Evolutionary conservation across 2,329 filamentous ascomycete genomes (phyloP).

Genomic region (Stromatinia cepivora): DNA sequence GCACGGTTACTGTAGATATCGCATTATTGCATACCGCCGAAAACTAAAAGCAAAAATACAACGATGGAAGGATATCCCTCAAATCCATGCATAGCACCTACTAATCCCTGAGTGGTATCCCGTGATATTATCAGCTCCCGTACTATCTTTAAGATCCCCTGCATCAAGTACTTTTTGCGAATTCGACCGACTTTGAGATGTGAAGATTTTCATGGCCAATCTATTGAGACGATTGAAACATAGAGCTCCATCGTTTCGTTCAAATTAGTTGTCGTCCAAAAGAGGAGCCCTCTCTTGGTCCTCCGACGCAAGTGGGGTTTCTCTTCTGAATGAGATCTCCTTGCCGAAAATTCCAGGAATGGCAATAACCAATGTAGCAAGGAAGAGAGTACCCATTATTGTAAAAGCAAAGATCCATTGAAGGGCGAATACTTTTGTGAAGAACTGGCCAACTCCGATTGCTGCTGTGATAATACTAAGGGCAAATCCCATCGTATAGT

Average conservation of each 20-base stretch:
- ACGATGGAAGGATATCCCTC: not conserved
- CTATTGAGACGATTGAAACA: not conserved
- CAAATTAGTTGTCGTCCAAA: slow-evolving; percentile 48
- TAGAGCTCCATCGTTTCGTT: not conserved
- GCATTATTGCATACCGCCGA: slow-evolving; percentile 1
- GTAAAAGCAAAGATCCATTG: slow-evolving; percentile 93
- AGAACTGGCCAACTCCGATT: slow-evolving; percentile 76
- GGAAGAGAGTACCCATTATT: slow-evolving; percentile 74
- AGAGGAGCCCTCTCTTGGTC: slow-evolving; percentile 58
- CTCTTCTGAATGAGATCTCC: slow-evolving; percentile 52
- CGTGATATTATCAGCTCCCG: not conserved
- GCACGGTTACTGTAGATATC: no score
- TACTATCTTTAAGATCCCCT: not conserved
- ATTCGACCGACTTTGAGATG: not conserved
- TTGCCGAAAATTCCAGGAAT: slow-evolving; percentile 63
- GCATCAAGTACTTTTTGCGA: not conserved
- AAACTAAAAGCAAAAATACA: not conserved
- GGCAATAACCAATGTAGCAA: slow-evolving; percentile 64
- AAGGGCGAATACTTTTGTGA: slow-evolving; percentile 69
- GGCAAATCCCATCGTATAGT: slow-evolving; percentile 76
- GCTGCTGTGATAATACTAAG: slow-evolving; percentile 72
- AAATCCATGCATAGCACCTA: slow-evolving; percentile 3
- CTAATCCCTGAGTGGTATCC: not conserved
- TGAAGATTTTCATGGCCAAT: not conserved
- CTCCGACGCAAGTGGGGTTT: slow-evolving; percentile 49